Conservation (phyloP, 805 yeast species). For the Lachancea dasiensis region DNA sequence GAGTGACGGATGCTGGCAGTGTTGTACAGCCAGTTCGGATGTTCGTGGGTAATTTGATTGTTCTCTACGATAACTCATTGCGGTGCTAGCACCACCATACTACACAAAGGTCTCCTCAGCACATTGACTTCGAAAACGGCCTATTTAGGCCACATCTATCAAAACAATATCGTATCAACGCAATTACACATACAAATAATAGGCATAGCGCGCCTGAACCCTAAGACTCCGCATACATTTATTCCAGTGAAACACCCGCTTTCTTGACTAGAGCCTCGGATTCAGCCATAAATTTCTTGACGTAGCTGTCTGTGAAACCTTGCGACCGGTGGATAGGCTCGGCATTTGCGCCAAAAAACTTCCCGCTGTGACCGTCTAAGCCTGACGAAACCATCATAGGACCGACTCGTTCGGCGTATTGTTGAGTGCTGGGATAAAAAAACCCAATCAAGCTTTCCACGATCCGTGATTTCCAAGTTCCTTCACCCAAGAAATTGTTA, state of each 20-base stretch:
- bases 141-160: no score
- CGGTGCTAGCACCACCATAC: no score
- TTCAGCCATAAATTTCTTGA: slow-evolving; percentile 21
- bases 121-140: no score
- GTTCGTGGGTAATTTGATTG: no score
- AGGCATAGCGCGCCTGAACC: no score
- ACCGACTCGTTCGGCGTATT: slow-evolving; percentile 29
- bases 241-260: neutral
- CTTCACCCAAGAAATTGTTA: slow-evolving; percentile 30
- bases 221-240: no score
- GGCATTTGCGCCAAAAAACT: slow-evolving; percentile 29
- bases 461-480: slow-evolving; percentile 17
- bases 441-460: slow-evolving; percentile 31
- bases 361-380: slow-evolving; percentile 28
- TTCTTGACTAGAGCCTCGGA: slow-evolving; percentile 19
- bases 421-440: slow-evolving; percentile 31
- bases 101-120: no score
- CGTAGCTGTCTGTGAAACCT: slow-evolving; percentile 28
- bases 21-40: no score
- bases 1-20: no score
- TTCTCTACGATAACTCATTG: no score
- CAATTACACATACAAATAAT: no score
- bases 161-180: no score
- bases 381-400: slow-evolving; percentile 31
- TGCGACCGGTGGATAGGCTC: slow-evolving; percentile 23